Evolutionary conservation across 495 filamentous ascomycete species (phyloP).

Genomic region (Parmelia sp.): DNA sequence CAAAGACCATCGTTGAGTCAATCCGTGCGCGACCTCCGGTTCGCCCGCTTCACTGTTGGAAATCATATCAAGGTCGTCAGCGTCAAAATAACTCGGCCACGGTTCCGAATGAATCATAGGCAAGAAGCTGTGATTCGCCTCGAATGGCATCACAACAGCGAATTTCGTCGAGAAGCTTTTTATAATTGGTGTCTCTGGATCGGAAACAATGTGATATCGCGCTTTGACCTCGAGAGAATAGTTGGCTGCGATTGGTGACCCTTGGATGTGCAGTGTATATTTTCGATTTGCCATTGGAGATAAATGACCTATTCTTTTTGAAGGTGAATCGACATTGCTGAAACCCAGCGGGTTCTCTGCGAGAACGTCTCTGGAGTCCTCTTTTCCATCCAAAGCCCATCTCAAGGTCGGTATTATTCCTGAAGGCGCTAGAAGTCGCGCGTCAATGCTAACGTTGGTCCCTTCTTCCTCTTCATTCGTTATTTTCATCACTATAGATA

Average conservation of each 20-base stretch:
- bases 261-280: slow-evolving; percentile 44
- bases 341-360: neutral
- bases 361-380: slow-evolving; percentile 12
- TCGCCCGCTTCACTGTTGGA: slow-evolving; percentile 8
- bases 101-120: slow-evolving; percentile 67
- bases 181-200: slow-evolving; percentile 75
- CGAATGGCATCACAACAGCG: slow-evolving; percentile 72
- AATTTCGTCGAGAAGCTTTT: slow-evolving; percentile 62
- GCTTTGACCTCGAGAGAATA: slow-evolving; percentile 66
- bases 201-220: slow-evolving; percentile 70
- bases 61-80: slow-evolving; percentile 36
- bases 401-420: slow-evolving; percentile 45
- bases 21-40: slow-evolving; percentile 41
- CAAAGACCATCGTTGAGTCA: slow-evolving; percentile 74
- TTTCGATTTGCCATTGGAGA: slow-evolving; percentile 29
- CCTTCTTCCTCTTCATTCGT: slow-evolving; percentile 80
- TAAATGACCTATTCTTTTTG: slow-evolving; percentile 17
- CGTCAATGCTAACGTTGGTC: slow-evolving; percentile 61
- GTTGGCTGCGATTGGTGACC: slow-evolving; percentile 46
- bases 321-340: neutral
- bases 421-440: slow-evolving; percentile 54
- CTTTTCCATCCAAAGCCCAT: slow-evolving; percentile 40
- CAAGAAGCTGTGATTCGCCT: slow-evolving; percentile 77
- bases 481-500: slow-evolving; percentile 61
- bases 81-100: slow-evolving; percentile 81